These are phyloP conservation scores for Arabidopsis suecica DNA, from an alignment of 345 rosid genomes.

Conservation along the genomic window DNA sequence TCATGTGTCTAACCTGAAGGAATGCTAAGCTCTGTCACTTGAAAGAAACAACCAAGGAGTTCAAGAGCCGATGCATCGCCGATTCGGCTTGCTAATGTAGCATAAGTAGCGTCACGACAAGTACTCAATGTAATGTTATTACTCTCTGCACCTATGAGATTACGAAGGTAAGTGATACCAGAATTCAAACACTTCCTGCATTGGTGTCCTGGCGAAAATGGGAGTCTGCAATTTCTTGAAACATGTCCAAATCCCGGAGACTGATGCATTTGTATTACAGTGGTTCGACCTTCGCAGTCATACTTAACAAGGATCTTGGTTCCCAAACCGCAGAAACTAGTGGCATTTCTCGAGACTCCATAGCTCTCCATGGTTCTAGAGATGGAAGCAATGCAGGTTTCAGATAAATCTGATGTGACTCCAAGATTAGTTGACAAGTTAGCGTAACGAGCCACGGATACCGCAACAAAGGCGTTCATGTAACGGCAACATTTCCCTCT, in stretches of 20 bases:
- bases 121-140: conserved; percentile 77
- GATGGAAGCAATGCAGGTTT: conserved; percentile 69
- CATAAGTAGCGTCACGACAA: conserved; percentile 87
- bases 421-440: conserved; percentile 76
- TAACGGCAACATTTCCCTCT: conserved; percentile 94
- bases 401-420: conserved; percentile 57
- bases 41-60: conserved; percentile 84
- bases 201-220: conserved; percentile 53
- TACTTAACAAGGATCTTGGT: conserved; percentile 79
- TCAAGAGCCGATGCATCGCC: conserved; percentile 61
- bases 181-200: conserved; percentile 87
- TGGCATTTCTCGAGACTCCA: conserved; percentile 82
- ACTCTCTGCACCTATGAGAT: conserved; percentile 57
- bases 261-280: conserved; percentile 77
- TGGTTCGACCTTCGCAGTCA: conserved; percentile 72
- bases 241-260: conserved; percentile 76
- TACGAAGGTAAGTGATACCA: conserved; percentile 76
- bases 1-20: conserved; percentile 56
- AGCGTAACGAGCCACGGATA: conserved; percentile 79
- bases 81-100: conserved; percentile 75
- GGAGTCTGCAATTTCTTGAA: conserved; percentile 62
- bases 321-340: conserved; percentile 80
- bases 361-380: conserved; percentile 65
- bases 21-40: conserved; percentile 64
- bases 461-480: conserved; percentile 83